Conservation (phyloP, 2,329 filamentous ascomycete species). For the Apiospora kogelbergensis region DNA sequence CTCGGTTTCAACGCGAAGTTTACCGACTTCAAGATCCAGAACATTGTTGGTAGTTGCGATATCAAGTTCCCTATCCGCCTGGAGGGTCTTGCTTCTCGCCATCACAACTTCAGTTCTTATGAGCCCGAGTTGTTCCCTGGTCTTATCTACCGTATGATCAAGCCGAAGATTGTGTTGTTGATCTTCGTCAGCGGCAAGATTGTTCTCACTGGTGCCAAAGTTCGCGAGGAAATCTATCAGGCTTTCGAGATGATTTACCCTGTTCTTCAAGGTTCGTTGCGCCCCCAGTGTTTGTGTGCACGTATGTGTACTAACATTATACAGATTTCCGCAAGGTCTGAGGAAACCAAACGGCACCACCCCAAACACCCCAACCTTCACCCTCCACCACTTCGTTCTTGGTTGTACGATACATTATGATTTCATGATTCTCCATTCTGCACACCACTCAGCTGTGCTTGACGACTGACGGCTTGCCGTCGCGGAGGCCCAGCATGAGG, state of each 20-base stretch:
- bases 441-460: not conserved
- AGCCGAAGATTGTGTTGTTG: slow-evolving; percentile 96
- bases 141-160: slow-evolving; percentile 99
- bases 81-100: slow-evolving; percentile 91
- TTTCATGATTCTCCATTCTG: slow-evolving; percentile 26
- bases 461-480: slow-evolving; percentile 6
- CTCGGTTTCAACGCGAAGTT: slow-evolving; percentile 99
- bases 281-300: not conserved
- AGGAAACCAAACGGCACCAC: slow-evolving; percentile 13
- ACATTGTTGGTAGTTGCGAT: slow-evolving; percentile 97
- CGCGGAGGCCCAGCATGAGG: not conserved
- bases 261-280: slow-evolving; percentile 75
- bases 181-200: slow-evolving; percentile 99
- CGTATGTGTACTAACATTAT: not conserved
- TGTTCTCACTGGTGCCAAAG: slow-evolving; percentile 94
- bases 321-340: slow-evolving; percentile 61
- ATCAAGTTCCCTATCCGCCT: slow-evolving; percentile 99
- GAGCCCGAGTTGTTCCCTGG: slow-evolving; percentile 98
- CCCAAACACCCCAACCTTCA: slow-evolving; percentile 11
- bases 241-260: slow-evolving; percentile 98
- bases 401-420: slow-evolving; percentile 23
- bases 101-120: slow-evolving; percentile 99
- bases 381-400: not conserved
- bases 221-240: slow-evolving; percentile 96
- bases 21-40: slow-evolving; percentile 99